Evolutionary conservation across 2,329 filamentous ascomycete genomes (phyloP), one percentile per base, ranked within the genome.

Genomic region (Phialemonium atrogriseum): DNA sequence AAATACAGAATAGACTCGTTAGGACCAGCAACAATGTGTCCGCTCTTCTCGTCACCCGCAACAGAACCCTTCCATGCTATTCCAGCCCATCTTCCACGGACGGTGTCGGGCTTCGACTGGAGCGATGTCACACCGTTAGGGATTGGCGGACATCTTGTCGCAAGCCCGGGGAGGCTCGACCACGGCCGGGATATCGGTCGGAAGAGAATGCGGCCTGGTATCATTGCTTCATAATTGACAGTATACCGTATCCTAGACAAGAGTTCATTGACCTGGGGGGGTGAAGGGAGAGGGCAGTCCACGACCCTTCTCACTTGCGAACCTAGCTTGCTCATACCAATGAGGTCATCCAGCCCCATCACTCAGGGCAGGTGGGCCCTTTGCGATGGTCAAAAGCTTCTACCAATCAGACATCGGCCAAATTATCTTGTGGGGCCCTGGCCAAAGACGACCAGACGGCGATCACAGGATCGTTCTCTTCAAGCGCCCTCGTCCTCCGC

Each of bases 1-100:
- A 96, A 80, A 61, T 93, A 98, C 6, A 95, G 57, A 27, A 96
- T 78, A 0, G 81, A 80, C 60, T 96, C 85, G 45, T 88, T 82
- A 2, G 79, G 61, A 3, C 66, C 70, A 9, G 83, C 70, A n/a
- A 70, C 64, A 44, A 96, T 94, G 48, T 95, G 87, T 0, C 91
- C 89, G 8, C 76, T 76, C 41, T 82, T 77, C 46, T 82, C 69
- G 42, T 76, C 73, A 31, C 71, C 74, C 9, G 67, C 56, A 34
- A 57, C 50, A 14, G 60, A 59, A 16, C 59, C 69, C 46, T 64
- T 56, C 57, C 57, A 68, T 32, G 53, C 48, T 13, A 7, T 30
- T 15, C 20, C 27, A 15, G 12, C n/a, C n/a, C n/a, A n/a, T n/a
- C n/a, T n/a, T n/a, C n/a, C n/a, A n/a, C n/a, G n/a, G n/a, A n/a